Conservation (phyloP, 202 grass and related monocot species). For the Panicum virgatum region DNA sequence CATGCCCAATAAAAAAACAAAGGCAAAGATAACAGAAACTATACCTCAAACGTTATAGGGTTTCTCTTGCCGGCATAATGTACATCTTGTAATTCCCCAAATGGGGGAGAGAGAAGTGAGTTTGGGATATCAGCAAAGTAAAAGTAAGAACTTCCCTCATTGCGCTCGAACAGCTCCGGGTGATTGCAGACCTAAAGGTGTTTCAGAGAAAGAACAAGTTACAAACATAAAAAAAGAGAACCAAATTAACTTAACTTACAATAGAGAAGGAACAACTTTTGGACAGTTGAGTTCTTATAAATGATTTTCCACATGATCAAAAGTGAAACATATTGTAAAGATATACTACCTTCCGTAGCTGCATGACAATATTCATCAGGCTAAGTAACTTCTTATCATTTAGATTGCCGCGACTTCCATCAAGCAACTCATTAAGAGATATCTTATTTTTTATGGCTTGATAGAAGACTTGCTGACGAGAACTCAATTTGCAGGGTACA, state of each 20-base stretch:
- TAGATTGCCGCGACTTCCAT: constrained; percentile 81
- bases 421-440: constrained; percentile 89
- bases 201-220: constrained; percentile 23
- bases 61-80: constrained; percentile 86
- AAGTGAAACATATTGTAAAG: neutral
- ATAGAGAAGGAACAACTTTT: neutral
- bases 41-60: constrained; percentile 86
- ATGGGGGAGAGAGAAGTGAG: constrained; percentile 88
- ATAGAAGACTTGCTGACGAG: constrained; percentile 95
- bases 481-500: constrained; percentile 93
- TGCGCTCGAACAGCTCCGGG: constrained; percentile 98
- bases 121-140: constrained; percentile 91
- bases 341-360: constrained; percentile 88
- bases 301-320: constrained; percentile 1
- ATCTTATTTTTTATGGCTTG: constrained; percentile 99
- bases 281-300: neutral
- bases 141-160: constrained; percentile 95
- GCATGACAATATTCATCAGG: constrained; percentile 99
- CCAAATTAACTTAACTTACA: neutral
- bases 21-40: constrained; percentile 23
- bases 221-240: neutral
- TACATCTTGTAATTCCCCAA: constrained; percentile 90
- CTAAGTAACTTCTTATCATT: constrained; percentile 97
- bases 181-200: constrained; percentile 96
- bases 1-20: constrained; percentile 16